Conservation (phyloP, 2,329 filamentous ascomycete species). For the Epichloe elymi region DNA sequence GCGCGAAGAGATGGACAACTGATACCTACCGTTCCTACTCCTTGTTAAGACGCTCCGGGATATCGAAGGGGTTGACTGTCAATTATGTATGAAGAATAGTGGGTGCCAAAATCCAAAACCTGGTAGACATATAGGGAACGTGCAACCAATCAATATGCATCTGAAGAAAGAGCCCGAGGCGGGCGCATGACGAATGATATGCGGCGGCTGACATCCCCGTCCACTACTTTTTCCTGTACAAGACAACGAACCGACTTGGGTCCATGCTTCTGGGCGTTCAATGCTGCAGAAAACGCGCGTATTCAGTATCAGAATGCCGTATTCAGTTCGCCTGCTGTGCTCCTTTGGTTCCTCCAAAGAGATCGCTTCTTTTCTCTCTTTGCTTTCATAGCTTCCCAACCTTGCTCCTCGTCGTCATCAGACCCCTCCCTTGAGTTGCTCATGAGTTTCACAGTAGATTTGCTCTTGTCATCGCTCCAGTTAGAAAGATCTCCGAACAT, state of each 20-base stretch:
- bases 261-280: no score
- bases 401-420: conserved; percentile 51
- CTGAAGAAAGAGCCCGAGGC: no score
- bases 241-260: no score
- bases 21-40: neutral
- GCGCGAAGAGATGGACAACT: neutral
- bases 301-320: conserved; percentile 26
- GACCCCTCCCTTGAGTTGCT: conserved; percentile 27
- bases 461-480: conserved; percentile 20
- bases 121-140: neutral
- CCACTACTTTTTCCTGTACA: no score
- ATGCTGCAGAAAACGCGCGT: no score
- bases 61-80: neutral
- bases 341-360: conserved; percentile 52
- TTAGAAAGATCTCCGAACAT: conserved; percentile 20
- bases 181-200: no score
- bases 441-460: conserved; percentile 24
- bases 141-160: no score
- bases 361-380: conserved; percentile 56
- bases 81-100: neutral
- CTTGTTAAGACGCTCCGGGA: neutral
- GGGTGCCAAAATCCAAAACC: neutral
- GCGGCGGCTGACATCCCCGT: no score
- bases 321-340: conserved; percentile 32
- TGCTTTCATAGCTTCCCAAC: conserved; percentile 57